Evolutionary conservation across 1,284 basidiomycete genomes (phyloP), one percentile per base, ranked within the genome.

Genomic region (Malassezia yamatoensis): DNA sequence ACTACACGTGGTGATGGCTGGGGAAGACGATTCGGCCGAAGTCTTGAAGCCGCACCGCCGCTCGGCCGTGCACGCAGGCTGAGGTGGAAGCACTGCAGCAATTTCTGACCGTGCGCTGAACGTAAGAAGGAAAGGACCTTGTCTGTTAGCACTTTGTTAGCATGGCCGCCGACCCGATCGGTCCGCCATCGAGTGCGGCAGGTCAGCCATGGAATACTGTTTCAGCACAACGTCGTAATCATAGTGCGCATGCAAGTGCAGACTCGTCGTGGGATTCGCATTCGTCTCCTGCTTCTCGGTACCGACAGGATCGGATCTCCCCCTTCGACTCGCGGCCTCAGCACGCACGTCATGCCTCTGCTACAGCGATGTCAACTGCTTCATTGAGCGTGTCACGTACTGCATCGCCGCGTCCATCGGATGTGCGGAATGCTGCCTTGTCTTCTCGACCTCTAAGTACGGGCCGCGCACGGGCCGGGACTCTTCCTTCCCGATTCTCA

Each of bases 381-480:
- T 7, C 24, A 29, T 29, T 29, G 24, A 29, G 11, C 33, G 3
- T 24, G 36, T 11, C 21, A 13, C 35, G 16, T 24, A 38, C 47
- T 2, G 35, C 35, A 12, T 43, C 41, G 20, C 41, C 41, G 13
- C 24, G 24, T 7, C 41, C 41, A 9, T 20, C 32, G 16, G 21
- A 20, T 11, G 13, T 21, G 5, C 9, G 13, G 11, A n/a, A 16
- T 16, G 39, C 16, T 16, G 39, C 39, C 16, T 10, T 24, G 18
- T 42, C 40, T 4, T 18, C 41, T 12, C n/a, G 15, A 18, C 41
- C 16, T 32, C 12, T 21, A 15, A 18, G 41, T 32, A 20, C 41
- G 21, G 55, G 55, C 18, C 55, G 55, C 11, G 45, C 46, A 21
- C 55, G 55, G 7, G 50, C 55, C 3, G 52, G 50, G 20, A 56